A percentile compares a stretch with the other conserved stretches of the same genome.
Conservation (phyloP, 2,329 filamentous ascomycete genomes). For the Fusarium xyrophilum region DNA sequence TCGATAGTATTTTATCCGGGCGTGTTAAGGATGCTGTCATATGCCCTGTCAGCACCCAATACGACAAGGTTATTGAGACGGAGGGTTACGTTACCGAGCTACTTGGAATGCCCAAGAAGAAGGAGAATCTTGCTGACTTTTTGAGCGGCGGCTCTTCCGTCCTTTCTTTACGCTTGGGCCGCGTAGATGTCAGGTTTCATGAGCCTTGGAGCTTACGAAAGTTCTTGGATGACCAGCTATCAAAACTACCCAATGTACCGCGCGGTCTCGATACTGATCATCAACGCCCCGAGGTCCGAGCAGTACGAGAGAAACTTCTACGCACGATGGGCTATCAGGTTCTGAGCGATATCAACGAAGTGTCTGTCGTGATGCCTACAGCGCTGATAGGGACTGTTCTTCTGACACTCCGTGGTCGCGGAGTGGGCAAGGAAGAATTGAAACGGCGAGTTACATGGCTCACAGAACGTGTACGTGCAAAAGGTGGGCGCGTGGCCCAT, state of each 20-base stretch:
- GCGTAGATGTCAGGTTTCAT: slow-evolving; percentile 95
- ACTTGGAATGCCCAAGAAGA: slow-evolving; percentile 91
- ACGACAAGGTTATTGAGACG: slow-evolving; percentile 98
- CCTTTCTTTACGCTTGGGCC: slow-evolving; percentile 83
- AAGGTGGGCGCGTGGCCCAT: slow-evolving; percentile 91
- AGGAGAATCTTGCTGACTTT: slow-evolving; percentile 91
- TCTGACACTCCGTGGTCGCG: slow-evolving; percentile 86
- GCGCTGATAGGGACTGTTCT: slow-evolving; percentile 94
- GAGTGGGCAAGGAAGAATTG: slow-evolving; percentile 86
- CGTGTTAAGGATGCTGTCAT: slow-evolving; percentile 90
- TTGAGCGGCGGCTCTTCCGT: slow-evolving; percentile 85
- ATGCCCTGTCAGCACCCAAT: slow-evolving; percentile 95
- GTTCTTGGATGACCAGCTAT: slow-evolving; percentile 81
- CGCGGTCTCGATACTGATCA: slow-evolving; percentile 55
- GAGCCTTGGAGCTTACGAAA: slow-evolving; percentile 90
- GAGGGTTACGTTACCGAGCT: slow-evolving; percentile 96
- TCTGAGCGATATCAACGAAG: slow-evolving; percentile 90
- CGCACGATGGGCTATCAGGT: slow-evolving; percentile 91
- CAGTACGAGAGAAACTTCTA: slow-evolving; percentile 74
- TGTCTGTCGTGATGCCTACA: slow-evolving; percentile 98
- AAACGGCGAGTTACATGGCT: slow-evolving; percentile 91
- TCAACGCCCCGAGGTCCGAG: slow-evolving; percentile 56
- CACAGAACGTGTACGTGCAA: slow-evolving; percentile 77
- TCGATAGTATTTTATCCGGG: slow-evolving; percentile 89
- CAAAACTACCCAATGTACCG: slow-evolving; percentile 54